phyloP scores from a whole-genome alignment of 2,329 filamentous ascomycete genomes.

The Orbilia quercus region DNA sequence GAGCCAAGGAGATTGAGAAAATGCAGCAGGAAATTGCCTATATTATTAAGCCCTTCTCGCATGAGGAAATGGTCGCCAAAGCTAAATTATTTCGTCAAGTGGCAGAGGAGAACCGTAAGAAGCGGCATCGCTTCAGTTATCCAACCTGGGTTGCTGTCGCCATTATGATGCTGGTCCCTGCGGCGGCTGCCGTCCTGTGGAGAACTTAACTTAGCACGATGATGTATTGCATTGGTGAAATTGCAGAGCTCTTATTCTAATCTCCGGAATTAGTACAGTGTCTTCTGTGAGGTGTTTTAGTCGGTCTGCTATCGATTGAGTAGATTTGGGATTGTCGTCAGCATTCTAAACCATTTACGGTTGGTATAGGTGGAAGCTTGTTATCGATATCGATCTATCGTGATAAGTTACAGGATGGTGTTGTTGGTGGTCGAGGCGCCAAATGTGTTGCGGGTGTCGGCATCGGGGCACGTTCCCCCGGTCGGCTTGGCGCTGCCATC shows the following conservation, averaged over 20 bases:
- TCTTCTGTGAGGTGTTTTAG: background rate
- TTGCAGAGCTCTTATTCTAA: conserved; percentile 7
- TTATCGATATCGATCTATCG: no score
- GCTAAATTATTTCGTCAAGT: conserved; percentile 33
- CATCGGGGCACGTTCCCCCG: background rate
- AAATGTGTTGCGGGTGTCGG: conserved; percentile 23
- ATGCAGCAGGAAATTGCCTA: conserved; percentile 51
- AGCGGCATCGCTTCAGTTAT: conserved; percentile 15
- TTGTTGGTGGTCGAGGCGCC: background rate
- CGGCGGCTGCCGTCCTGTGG: conserved; percentile 46
- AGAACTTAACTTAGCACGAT: conserved; percentile 26
- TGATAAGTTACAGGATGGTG: no score
- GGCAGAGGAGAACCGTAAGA: conserved; percentile 4
- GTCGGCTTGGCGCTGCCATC: conserved; percentile 25
- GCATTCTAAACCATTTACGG: background rate
- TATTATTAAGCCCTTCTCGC: conserved; percentile 23
- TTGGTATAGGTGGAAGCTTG: no score
- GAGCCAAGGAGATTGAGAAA: conserved; percentile 48
- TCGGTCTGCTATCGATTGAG: background rate
- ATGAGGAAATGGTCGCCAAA: conserved; percentile 31
- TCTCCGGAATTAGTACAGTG: background rate
- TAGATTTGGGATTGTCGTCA: background rate
- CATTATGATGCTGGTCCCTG: conserved; percentile 50
- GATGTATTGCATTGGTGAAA: conserved; percentile 20
- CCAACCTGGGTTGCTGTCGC: conserved; percentile 43